phyloP scores from a whole-genome alignment of 768 basidiomycete species.

The Clavaria fumosa region DNA sequence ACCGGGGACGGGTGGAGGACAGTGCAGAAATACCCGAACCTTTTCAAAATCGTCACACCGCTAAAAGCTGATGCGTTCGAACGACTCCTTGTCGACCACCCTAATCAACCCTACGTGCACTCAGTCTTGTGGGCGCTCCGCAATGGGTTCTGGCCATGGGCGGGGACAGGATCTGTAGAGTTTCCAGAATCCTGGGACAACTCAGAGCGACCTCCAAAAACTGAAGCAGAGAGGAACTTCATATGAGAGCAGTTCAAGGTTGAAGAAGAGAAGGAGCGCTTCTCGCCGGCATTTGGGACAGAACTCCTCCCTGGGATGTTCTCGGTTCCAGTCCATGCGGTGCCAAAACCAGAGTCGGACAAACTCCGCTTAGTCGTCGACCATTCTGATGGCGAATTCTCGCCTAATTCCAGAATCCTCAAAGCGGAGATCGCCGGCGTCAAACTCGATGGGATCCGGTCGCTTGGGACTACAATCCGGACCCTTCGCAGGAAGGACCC shows the following conservation, averaged over 20 bases:
- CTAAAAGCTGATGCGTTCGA: no score
- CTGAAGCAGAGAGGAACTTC: no score
- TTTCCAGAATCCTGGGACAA: neutral
- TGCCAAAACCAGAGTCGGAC: conserved; percentile 17
- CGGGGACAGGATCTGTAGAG: conserved; percentile 8
- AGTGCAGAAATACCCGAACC: conserved; percentile 2
- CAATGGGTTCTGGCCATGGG: conserved; percentile 20
- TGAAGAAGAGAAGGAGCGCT: conserved; percentile 15
- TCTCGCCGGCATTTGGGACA: no score
- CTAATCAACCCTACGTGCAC: no score
- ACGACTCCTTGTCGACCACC: no score
- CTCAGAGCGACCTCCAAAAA: no score
- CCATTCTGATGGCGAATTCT: no score
- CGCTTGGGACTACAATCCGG: no score
- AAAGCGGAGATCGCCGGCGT: conserved; percentile 2
- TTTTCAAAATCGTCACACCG: no score
- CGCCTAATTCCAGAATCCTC: conserved; percentile 16
- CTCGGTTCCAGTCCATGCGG: no score
- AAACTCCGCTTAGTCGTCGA: conserved; percentile 17
- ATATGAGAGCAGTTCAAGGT: conserved; percentile 4
- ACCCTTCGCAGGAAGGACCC: conserved; percentile 2
- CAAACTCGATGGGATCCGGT: no score
- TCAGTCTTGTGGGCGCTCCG: conserved; percentile 13
- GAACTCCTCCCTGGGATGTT: no score
- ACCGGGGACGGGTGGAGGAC: neutral